A percentile compares a stretch with the other conserved stretches of the same genome.
phyloP scores from a whole-genome alignment of 768 basidiomycete species.

The Lyophyllum shimeji region DNA sequence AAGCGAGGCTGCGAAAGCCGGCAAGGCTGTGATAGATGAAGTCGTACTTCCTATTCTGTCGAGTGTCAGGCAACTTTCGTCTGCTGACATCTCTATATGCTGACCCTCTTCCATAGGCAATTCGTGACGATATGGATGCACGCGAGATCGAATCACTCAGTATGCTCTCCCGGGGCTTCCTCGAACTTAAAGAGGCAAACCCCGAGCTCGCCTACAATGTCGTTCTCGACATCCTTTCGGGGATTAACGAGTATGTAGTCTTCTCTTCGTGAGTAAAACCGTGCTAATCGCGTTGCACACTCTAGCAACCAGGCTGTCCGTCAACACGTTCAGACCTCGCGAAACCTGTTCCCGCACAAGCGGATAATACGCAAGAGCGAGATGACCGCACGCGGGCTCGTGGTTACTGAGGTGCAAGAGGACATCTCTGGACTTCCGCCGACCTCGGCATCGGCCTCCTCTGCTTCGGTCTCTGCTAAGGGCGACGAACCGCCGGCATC shows the following conservation, averaged over 20 bases:
- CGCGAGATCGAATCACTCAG: constrained; percentile 85
- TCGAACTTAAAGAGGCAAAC: constrained; percentile 80
- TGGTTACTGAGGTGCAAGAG: constrained; percentile 82
- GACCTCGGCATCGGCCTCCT: constrained; percentile 31
- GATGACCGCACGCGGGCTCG: constrained; percentile 80
- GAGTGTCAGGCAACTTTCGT: constrained; percentile 45
- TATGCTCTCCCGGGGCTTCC: constrained; percentile 88
- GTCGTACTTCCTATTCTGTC: constrained; percentile 80
- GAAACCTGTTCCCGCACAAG: constrained; percentile 77
- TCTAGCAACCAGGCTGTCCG: constrained; percentile 74
- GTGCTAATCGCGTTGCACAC: constrained; percentile 5
- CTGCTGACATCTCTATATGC: background rate
- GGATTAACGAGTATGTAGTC: constrained; percentile 82
- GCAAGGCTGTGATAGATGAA: constrained; percentile 72
- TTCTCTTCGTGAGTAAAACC: constrained; percentile 1
- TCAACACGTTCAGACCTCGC: constrained; percentile 81
- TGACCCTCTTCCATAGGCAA: constrained; percentile 44
- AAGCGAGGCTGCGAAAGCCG: constrained; percentile 66
- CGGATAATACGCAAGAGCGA: constrained; percentile 78
- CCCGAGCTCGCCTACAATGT: constrained; percentile 85
- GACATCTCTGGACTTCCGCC: constrained; percentile 55
- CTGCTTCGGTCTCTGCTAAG: constrained; percentile 24
- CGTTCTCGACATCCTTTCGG: constrained; percentile 85
- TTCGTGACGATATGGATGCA: constrained; percentile 83
- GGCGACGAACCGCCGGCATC: constrained; percentile 34